Percentiles rank a stretch among this genome's conserved stretches.
Conservation (phyloP, 768 basidiomycete genomes). For the Mrakia blollopis region DNA sequence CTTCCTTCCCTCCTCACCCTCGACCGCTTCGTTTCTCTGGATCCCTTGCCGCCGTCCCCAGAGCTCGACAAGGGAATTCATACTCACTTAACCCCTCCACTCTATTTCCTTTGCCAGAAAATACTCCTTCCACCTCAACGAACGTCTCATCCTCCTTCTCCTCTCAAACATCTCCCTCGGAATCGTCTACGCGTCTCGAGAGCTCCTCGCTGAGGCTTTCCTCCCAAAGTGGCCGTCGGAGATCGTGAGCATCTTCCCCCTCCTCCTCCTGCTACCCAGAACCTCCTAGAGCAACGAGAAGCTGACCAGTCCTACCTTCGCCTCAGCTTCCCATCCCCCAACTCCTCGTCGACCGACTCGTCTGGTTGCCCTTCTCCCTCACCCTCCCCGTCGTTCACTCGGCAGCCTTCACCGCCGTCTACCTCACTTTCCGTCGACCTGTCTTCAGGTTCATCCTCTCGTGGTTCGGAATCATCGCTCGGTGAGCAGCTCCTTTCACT, state of each 20-base stretch:
- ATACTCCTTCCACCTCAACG: constrained; percentile 30
- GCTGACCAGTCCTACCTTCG: background rate
- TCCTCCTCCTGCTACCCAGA: background rate
- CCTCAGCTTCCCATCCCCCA: constrained; percentile 18
- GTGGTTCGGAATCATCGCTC: constrained; percentile 28
- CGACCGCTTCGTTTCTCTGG: background rate
- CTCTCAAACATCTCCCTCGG: constrained; percentile 26
- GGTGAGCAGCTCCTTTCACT: constrained; percentile 9
- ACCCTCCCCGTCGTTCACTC: constrained; percentile 30
- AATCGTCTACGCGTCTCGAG: constrained; percentile 18
- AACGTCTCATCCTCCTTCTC: constrained; percentile 24
- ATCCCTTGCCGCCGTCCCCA: background rate
- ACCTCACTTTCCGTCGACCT: background rate
- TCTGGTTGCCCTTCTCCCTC: constrained; percentile 10
- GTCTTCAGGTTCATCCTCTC: constrained; percentile 27
- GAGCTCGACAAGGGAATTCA: background rate
- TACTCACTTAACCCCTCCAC: background rate
- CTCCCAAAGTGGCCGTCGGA: constrained; percentile 14
- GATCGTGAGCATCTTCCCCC: background rate
- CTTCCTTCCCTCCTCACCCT: too few relatives aligned
- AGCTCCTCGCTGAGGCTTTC: constrained; percentile 23
- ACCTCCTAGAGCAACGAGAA: background rate
- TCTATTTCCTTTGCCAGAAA: background rate
- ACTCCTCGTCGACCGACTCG: constrained; percentile 23
- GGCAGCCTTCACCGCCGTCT: constrained; percentile 19